Evolutionary conservation across 2,329 filamentous ascomycete genomes (phyloP), one percentile per base, ranked within the genome.

Genomic region (Epichloe scottii): DNA sequence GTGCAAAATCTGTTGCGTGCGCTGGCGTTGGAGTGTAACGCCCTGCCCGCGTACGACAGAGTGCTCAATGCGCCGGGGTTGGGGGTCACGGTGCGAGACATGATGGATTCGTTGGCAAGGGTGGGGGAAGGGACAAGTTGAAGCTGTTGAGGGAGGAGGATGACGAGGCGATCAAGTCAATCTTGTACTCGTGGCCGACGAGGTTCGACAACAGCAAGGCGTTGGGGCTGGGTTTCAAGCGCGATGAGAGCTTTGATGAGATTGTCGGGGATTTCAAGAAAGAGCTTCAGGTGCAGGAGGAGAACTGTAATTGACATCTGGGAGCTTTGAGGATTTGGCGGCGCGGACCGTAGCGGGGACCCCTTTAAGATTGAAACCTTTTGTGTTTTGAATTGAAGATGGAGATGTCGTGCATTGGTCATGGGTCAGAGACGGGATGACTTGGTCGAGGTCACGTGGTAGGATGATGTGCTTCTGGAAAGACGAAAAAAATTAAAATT

Each of bases 111-210:
- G 2, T 56, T 77, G 55, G 68, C 69, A 53, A 61, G 65, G 50
- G 65, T 76, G 35, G 73, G 71, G 74, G 74, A 0, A 58, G 65
- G 54, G 67, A 74, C 49, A 66, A 66, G 50, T 58, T 71, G 49
- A 61, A 57, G 14, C 61, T 72, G 46, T 65, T 77, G 37, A 67
- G 69, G 50, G 55, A 77, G 60, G 68, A 69, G 57, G 69, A 69
- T 43, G 72, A 77, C 55, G 64, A 68, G 48, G 64, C 66, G 44
- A 61, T 73, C 33, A 71, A 74, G 60, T 63, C 63, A 45, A 75
- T 78, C 54, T 71, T 78, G 48, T 68, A 70, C 50, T 70, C 68
- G n/a, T 78, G 75, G 75, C 73, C 75, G 26, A 66, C 71, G 26
- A 64, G 65, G 35, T 72, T 75, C 55, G 68, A 75, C 53, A 71